Percentiles rank a stretch among this genome's conserved stretches.
Conservation (phyloP, 176 grass and related monocot genomes). For the Triticum turgidum region DNA sequence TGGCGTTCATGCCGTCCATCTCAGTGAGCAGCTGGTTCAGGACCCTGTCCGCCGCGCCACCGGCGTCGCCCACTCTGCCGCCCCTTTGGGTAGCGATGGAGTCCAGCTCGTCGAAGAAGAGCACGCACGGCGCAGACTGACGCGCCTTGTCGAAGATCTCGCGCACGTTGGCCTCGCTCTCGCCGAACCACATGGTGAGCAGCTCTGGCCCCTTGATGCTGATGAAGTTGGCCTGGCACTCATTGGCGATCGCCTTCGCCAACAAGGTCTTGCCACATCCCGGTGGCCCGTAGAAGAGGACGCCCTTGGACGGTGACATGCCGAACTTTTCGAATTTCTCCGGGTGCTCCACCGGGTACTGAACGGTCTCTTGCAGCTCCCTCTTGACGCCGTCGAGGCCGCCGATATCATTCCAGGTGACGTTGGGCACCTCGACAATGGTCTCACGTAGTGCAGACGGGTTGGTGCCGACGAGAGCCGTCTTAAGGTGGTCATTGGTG, state of each 20-base stretch:
- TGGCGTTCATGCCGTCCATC: constrained; percentile 72
- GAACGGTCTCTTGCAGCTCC: constrained; percentile 65
- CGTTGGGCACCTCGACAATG: constrained; percentile 63
- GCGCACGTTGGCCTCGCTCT: constrained; percentile 63
- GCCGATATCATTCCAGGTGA: constrained; percentile 59
- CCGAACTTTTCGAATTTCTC: constrained; percentile 70
- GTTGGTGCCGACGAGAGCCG: constrained; percentile 49
- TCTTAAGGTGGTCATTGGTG: constrained; percentile 65
- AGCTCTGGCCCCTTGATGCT: constrained; percentile 65
- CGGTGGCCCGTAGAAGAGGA: constrained; percentile 64
- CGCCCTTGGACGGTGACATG: constrained; percentile 65
- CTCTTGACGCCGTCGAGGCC: constrained; percentile 68
- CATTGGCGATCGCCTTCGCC: constrained; percentile 67
- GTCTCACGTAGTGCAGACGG: constrained; percentile 70
- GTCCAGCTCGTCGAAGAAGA: constrained; percentile 72
- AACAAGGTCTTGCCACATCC: constrained; percentile 65
- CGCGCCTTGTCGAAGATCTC: constrained; percentile 73
- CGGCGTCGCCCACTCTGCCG: constrained; percentile 44
- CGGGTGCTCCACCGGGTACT: constrained; percentile 66
- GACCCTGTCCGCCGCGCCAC: constrained; percentile 49
- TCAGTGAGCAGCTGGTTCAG: constrained; percentile 65
- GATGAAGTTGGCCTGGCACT: constrained; percentile 77
- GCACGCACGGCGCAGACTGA: constrained; percentile 31
- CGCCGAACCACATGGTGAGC: constrained; percentile 75
- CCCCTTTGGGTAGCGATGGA: constrained; percentile 61